Conservation (phyloP, 352 stramenopile genomes). For the Plasmopara viticola region DNA sequence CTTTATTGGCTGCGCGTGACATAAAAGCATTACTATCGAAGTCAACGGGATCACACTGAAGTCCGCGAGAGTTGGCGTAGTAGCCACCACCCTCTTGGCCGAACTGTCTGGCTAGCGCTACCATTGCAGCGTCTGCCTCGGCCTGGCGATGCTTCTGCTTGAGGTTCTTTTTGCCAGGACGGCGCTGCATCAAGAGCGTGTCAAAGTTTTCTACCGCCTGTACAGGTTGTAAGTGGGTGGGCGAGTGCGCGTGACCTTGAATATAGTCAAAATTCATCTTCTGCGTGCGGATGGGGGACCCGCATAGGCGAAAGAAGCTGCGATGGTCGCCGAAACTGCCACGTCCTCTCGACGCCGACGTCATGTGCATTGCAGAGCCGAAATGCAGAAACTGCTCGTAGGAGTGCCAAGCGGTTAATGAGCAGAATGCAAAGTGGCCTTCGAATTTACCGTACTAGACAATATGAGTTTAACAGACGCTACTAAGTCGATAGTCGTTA, state of each 20-base stretch:
- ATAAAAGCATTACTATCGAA: slow-evolving; percentile 26
- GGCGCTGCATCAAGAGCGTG: slow-evolving; percentile 22
- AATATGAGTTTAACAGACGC: slow-evolving; percentile 11
- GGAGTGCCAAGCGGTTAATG: slow-evolving; percentile 20
- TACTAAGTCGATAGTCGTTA: slow-evolving; percentile 22
- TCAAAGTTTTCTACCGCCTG: slow-evolving; percentile 22
- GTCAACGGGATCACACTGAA: neutral
- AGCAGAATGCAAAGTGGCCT: slow-evolving; percentile 18
- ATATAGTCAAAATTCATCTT: slow-evolving; percentile 43
- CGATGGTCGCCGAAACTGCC: slow-evolving; percentile 21
- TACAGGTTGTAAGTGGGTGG: slow-evolving; percentile 29
- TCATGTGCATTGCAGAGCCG: slow-evolving; percentile 7
- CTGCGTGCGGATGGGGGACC: slow-evolving; percentile 69
- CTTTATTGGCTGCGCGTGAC: slow-evolving; percentile 28
- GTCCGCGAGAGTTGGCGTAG: slow-evolving; percentile 17
- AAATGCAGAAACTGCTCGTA: neutral
- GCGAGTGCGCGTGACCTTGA: slow-evolving; percentile 27
- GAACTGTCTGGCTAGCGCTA: slow-evolving; percentile 14
- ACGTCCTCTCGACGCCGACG: slow-evolving; percentile 18
- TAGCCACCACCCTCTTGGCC: slow-evolving; percentile 32
- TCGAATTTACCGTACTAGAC: slow-evolving; percentile 16
- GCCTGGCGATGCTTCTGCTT: slow-evolving; percentile 31
- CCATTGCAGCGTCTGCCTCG: slow-evolving; percentile 20
- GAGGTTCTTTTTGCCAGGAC: slow-evolving; percentile 20
- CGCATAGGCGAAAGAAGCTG: slow-evolving; percentile 66